Percentiles rank a stretch among this genome's conserved stretches.
Evolutionary conservation across 2,329 filamentous ascomycete genomes (phyloP).

Genomic region (Capronia americana): DNA sequence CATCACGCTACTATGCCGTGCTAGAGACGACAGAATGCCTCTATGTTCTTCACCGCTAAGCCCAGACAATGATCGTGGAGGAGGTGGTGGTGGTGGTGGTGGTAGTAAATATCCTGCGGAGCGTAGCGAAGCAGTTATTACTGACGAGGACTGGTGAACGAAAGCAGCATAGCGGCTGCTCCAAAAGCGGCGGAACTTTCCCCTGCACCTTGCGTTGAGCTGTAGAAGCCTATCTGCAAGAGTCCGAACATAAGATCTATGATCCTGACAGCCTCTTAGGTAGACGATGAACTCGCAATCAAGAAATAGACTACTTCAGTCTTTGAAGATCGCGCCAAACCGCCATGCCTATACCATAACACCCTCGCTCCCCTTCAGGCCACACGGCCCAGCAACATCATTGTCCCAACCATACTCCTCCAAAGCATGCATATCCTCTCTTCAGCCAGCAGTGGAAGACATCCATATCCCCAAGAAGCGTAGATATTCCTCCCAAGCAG

Average conservation of each 20-base stretch:
- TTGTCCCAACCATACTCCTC: neutral
- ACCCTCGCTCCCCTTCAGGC: neutral
- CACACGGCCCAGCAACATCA: neutral
- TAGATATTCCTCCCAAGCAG: slow-evolving; percentile 25
- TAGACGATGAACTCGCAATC: neutral
- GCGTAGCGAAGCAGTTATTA: too few relatives aligned
- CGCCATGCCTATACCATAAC: neutral
- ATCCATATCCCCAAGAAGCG: slow-evolving; percentile 21
- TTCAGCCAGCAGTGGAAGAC: neutral
- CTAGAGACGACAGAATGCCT: too few relatives aligned
- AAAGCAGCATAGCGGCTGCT: too few relatives aligned
- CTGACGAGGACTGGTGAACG: too few relatives aligned
- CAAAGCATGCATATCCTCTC: neutral
- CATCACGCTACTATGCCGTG: too few relatives aligned
- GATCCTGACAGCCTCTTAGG: neutral
- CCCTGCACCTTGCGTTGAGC: too few relatives aligned
- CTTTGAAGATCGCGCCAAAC: neutral
- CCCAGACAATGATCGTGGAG: too few relatives aligned
- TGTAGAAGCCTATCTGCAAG: neutral
- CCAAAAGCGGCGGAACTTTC: too few relatives aligned
- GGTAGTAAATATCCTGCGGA: too few relatives aligned
- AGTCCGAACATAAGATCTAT: neutral
- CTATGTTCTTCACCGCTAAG: too few relatives aligned
- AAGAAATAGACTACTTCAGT: neutral
- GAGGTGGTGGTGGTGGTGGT: too few relatives aligned